Percentiles rank a stretch among this genome's conserved stretches.
These are phyloP conservation scores for Podospora pseudocomata DNA, from an alignment of 495 filamentous ascomycete species.

Conservation along the genomic window DNA sequence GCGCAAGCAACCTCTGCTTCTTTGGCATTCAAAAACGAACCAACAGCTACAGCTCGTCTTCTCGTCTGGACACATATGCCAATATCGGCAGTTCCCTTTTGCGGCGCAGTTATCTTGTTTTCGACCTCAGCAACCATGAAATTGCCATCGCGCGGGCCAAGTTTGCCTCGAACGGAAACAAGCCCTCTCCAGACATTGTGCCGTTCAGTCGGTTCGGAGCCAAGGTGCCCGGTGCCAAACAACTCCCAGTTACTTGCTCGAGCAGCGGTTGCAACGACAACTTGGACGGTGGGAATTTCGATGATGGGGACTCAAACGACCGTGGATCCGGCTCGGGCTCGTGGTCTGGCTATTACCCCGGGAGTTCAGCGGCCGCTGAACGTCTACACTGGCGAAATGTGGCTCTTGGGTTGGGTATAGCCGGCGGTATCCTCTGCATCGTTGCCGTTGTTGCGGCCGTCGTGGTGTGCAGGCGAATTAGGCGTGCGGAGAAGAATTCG, in stretches of 20 bases:
- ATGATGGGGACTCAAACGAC: not conserved
- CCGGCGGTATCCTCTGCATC: slow-evolving; percentile 17
- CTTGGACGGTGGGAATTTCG: not conserved
- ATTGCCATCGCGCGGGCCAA: slow-evolving; percentile 71
- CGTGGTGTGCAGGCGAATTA: slow-evolving; percentile 20
- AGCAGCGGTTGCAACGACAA: not conserved
- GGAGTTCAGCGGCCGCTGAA: not conserved
- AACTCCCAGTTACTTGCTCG: slow-evolving; percentile 9
- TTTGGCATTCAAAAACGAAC: slow-evolving; percentile 57
- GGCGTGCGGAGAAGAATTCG: slow-evolving; percentile 2
- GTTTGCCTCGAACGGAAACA: slow-evolving; percentile 51
- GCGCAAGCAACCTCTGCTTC: slow-evolving; percentile 45
- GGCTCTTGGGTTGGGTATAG: slow-evolving; percentile 23
- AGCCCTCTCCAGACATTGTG: slow-evolving; percentile 28
- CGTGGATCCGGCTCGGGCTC: not conserved
- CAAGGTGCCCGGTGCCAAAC: slow-evolving; percentile 26
- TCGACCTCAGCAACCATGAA: slow-evolving; percentile 72
- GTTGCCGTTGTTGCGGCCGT: slow-evolving; percentile 9
- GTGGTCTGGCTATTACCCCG: not conserved
- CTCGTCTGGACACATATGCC: slow-evolving; percentile 49
- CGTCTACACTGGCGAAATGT: slow-evolving; percentile 16
- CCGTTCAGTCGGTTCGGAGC: slow-evolving; percentile 29
- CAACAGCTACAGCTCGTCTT: not conserved
- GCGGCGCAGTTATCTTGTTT: slow-evolving; percentile 78
- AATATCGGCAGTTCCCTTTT: slow-evolving; percentile 82